Conservation (phyloP, 208 protist species). For the Trypanosoma mega region DNA sequence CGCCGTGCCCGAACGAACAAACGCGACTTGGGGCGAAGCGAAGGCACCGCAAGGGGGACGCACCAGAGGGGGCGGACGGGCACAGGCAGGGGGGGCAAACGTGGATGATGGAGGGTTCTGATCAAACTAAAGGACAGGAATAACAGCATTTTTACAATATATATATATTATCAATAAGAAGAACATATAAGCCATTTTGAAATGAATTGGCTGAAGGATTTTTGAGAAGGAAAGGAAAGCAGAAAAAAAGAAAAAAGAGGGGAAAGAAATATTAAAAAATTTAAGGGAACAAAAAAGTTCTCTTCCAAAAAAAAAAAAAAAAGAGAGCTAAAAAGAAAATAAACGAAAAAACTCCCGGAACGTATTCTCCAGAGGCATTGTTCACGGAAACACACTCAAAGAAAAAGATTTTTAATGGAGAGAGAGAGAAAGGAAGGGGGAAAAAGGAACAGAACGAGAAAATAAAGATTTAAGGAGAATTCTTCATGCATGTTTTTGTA, state of each 20-base stretch:
- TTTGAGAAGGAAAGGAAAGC: background rate
- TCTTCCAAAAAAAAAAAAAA: background rate
- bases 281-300: background rate
- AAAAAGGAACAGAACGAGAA: background rate
- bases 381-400: background rate
- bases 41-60: slow-evolving; percentile 7
- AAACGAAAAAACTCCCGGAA: no score
- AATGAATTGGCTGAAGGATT: background rate
- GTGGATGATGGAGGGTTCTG: slow-evolving; percentile 82
- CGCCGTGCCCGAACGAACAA: background rate
- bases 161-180: slow-evolving; percentile 3
- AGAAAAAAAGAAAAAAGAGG: slow-evolving; percentile 13
- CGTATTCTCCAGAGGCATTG: no score
- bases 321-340: slow-evolving; percentile 7
- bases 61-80: slow-evolving; percentile 19
- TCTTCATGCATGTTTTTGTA: slow-evolving; percentile 16
- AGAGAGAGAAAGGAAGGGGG: no score
- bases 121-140: no score
- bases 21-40: slow-evolving; percentile 34
- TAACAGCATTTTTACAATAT: background rate
- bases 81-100: slow-evolving; percentile 15
- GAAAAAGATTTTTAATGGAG: no score
- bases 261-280: background rate
- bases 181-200: background rate
- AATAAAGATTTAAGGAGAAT: background rate